Percentiles rank a stretch among this genome's conserved stretches.
phyloP scores from a whole-genome alignment of 2,329 filamentous ascomycete genomes.

The Colletotrichum australisinense region DNA sequence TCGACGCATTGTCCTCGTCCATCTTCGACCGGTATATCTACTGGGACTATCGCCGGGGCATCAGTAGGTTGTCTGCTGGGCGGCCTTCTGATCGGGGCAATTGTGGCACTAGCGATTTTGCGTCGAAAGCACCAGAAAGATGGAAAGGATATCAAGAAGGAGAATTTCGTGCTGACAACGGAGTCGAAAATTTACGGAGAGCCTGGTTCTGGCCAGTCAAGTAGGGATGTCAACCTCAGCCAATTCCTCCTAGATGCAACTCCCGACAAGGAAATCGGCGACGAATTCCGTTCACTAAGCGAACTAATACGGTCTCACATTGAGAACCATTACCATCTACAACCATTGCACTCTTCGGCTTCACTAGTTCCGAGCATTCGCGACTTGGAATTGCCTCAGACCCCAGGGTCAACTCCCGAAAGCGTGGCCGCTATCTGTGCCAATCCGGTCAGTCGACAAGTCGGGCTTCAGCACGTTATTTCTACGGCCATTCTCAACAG shows the following conservation, averaged over 20 bases:
- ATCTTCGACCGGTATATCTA: background rate
- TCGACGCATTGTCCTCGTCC: background rate
- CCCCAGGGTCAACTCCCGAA: constrained; percentile 26
- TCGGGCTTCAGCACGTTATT: constrained; percentile 52
- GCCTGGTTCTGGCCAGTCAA: background rate
- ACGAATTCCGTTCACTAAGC: constrained; percentile 47
- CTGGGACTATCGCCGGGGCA: background rate
- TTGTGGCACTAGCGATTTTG: constrained; percentile 5
- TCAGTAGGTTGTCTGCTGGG: constrained; percentile 10
- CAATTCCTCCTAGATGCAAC: constrained; percentile 50
- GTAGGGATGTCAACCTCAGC: constrained; percentile 42
- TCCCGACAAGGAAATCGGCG: constrained; percentile 49
- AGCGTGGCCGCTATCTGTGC: constrained; percentile 45
- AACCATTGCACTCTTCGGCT: constrained; percentile 37
- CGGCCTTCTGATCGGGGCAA: background rate
- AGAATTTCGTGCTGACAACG: constrained; percentile 2
- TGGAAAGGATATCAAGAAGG: constrained; percentile 35
- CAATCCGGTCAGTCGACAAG: constrained; percentile 44
- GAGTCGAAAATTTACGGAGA: constrained; percentile 15
- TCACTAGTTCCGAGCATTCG: constrained; percentile 40
- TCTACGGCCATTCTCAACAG: constrained; percentile 48
- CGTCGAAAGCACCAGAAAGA: background rate
- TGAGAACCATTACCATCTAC: constrained; percentile 50
- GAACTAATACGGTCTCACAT: constrained; percentile 53
- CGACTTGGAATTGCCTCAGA: constrained; percentile 42